Evolutionary conservation across 2,329 filamentous ascomycete species (phyloP).

Genomic region (Diaporthe aspalathi): DNA sequence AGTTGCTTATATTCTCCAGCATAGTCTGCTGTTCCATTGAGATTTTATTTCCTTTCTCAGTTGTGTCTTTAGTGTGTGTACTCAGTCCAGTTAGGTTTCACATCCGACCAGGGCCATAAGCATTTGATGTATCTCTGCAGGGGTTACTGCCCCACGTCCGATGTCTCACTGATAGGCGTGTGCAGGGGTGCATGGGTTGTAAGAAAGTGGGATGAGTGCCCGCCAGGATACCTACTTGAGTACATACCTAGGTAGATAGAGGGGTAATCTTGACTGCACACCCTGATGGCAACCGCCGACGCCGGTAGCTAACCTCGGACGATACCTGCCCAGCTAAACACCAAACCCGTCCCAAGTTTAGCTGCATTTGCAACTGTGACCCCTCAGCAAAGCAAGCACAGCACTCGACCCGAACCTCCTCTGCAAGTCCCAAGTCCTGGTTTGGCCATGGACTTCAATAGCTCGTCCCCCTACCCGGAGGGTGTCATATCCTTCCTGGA

Average conservation of each 20-base stretch:
- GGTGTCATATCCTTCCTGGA: constrained; percentile 86
- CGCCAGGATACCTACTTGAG: not conserved
- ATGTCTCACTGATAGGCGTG: constrained; percentile 13
- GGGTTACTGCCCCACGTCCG: constrained; percentile 1
- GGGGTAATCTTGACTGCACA: not conserved
- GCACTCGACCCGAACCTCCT: not conserved
- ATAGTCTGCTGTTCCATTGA: not conserved
- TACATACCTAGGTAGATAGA: no score
- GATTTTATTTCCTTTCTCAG: not conserved
- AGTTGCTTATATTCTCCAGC: no score
- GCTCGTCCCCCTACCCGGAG: constrained; percentile 75
- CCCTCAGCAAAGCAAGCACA: not conserved
- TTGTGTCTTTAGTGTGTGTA: not conserved
- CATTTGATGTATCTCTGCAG: not conserved
- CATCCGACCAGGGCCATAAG: not conserved
- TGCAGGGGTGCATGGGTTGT: constrained; percentile 8
- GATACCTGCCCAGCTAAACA: not conserved
- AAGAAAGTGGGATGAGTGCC: constrained; percentile 15
- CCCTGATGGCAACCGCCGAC: not conserved
- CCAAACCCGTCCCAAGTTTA: not conserved
- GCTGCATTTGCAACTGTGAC: not conserved
- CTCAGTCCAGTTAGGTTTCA: no score
- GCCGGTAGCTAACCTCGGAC: not conserved
- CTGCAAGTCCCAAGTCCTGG: not conserved
- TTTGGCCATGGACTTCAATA: constrained; percentile 72